phyloP scores from a whole-genome alignment of 345 rosid genomes.

The Capsella bursapastoris region DNA sequence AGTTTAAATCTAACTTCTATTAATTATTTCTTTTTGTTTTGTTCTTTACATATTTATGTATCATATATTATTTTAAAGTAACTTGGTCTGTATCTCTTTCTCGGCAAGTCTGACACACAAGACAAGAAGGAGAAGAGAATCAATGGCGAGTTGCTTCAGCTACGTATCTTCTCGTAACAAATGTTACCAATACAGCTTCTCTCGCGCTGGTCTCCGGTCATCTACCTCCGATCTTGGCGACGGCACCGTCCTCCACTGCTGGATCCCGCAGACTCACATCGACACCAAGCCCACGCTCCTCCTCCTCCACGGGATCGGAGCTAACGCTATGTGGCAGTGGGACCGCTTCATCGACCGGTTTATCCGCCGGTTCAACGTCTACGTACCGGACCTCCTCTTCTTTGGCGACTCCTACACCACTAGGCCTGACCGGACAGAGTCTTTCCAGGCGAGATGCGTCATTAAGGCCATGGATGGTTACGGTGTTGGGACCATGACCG shows the following conservation, averaged over 20 bases:
- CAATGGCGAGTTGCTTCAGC: slow-evolving; percentile 72
- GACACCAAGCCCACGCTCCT: slow-evolving; percentile 58
- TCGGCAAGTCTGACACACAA: neutral
- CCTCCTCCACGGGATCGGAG: slow-evolving; percentile 89
- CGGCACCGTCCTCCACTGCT: slow-evolving; percentile 84
- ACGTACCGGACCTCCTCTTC: slow-evolving; percentile 86
- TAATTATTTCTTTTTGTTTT: neutral
- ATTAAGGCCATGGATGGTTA: slow-evolving; percentile 57
- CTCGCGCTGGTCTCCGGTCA: slow-evolving; percentile 71
- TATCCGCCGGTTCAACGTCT: slow-evolving; percentile 70
- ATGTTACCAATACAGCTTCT: slow-evolving; percentile 72
- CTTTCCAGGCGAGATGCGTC: slow-evolving; percentile 78
- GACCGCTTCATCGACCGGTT: slow-evolving; percentile 57
- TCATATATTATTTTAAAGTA: no score
- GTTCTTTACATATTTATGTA: neutral
- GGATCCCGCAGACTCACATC: slow-evolving; percentile 64
- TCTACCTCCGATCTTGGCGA: slow-evolving; percentile 75
- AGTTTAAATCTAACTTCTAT: neutral
- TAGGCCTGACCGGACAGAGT: slow-evolving; percentile 66
- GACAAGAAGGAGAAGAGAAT: neutral
- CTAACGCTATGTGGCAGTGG: slow-evolving; percentile 99
- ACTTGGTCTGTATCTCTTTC: slow-evolving; percentile 4
- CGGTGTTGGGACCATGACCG: slow-evolving; percentile 51
- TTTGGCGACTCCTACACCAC: slow-evolving; percentile 89
- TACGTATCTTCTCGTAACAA: slow-evolving; percentile 59